Base-by-base conservation (phyloP, 371 early-diverging fungal species). In the Dinochytrium kinnereticum region DNA sequence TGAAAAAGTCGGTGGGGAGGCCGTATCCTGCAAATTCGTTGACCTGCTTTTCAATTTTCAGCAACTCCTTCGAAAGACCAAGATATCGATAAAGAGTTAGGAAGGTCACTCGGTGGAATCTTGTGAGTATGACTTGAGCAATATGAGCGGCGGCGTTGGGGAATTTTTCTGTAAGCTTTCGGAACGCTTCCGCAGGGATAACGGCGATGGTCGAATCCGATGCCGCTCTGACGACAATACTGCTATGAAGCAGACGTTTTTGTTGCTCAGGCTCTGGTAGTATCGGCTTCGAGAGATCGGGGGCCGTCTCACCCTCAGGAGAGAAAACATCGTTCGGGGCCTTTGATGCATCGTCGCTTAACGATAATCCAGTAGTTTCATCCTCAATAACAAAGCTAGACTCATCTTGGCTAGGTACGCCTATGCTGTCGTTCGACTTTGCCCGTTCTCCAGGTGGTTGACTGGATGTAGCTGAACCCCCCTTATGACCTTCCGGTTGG, bases 141-240 rank as follows among this genome's bases (percentile, higher is more conserved):
- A 98, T 96, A 74, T 97, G 97, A 26, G 97, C 95, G 0, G 94
- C 95, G 0, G 98, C 93, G 73, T 91, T 91, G 10, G 98, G 98
- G 80, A 94, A 96, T 75, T 95, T 95, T 76, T 91, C 90, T 0
- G 92, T 90, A 39, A 98, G 81, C 39, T 92, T 88, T 67, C 90
- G 91, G 75, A 98, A 98, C 0, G 98, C 97, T 71, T 93, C 92
- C 50, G 91, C 96, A 1, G 99, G 99, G 61, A 98, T 95, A 33
- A 97, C 94, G 21, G 95, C 95, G 55, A 98, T 85, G 0, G 97
- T 98, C 0, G 95, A 93, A 76, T 95, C 95, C 0, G 88, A 87
- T 2, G 91, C 89, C 2, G 99, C 97, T 21, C 94, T 87, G 2
- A 94, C 94, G 49, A 94, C 81, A 39, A 96, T 92, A 51, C 92